Base-by-base conservation (phyloP, 2,329 filamentous ascomycete species). In the Fusarium sp. region DNA sequence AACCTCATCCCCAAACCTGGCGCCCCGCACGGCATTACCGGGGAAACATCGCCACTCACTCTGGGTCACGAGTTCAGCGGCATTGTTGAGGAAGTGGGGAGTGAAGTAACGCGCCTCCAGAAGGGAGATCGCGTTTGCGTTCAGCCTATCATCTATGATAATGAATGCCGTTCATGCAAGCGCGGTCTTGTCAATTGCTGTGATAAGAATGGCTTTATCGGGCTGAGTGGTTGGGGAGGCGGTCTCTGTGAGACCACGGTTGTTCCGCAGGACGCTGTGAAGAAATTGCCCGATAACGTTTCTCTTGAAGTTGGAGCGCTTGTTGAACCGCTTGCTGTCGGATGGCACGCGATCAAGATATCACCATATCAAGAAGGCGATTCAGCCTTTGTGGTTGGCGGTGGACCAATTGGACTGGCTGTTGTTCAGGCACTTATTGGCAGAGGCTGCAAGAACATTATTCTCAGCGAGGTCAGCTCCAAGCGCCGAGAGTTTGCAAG, bases 1-100 rank as follows among this genome's bases (percentile, higher is more conserved):
- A 69, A 69, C 1, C 57, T 69, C 23, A 69, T 69, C 21, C 66
- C 66, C 19, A 69, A 69, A 4, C 66, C 66, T 15, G 64, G 64
- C n/a, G 4, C 57, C n/a, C 66, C 66, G n/a, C 66, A 69, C 29
- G 57, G 38, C 4, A 69, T 69, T 1, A 69, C 66, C 0, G 66
- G 66, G 3, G 66, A 69, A n/a, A 69, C 66, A 25, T 63, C 66
- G 7, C 66, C 66, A 9, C 49, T 69, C 29, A 69, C 64, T 12
- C 19, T 69, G 0, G 66, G 66, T 4, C 66, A 69, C 1, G 66
- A 69, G 46, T 69, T 69, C 44, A 69, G 66, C 3, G 66, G 66
- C 3, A 42, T 69, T 2, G 33, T 69, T 2, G 57, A 69, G 14
- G 64, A 69, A 45, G 66, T 69, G 1, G 66, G 66, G 2, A 69